Base-by-base conservation (phyloP, 2,329 filamentous ascomycete species). In the Clonostachys chloroleuca region DNA sequence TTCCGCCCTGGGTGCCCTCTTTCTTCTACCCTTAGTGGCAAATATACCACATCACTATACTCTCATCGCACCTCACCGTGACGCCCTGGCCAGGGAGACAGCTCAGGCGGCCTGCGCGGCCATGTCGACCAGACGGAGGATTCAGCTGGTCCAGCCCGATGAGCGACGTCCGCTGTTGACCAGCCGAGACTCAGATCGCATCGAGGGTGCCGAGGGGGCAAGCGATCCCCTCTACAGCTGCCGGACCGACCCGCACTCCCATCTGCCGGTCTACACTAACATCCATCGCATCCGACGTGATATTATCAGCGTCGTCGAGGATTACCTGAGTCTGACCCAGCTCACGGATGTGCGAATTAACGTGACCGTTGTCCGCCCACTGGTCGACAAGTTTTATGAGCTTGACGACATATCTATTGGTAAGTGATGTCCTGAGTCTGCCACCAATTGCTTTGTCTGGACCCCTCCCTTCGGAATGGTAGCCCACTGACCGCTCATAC, bases 321-420 rank as follows among this genome's bases (percentile, higher is more conserved):
- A 79, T 61, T 78, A 78, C 55, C 64, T 81, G 59, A 89, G 82
- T 48, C 71, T 87, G 47, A 86, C 91, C 55, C 89, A 94, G 70
- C 72, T 95, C 52, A 81, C 85, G 58, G 87, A 90, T 62, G 84
- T 90, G 47, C 80, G 88, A 49, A 90, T 94, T 74, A 94, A 94
- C 61, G 79, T 89, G 44, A 78, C 86, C 2, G 84, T 94, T 41
- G 84, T 94, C 17, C 80, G 89, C 49, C 89, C 89, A 1, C 69
- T 94, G 24, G 87, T 94, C n/a, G 87, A 94, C 61, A 86, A 89
- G 61, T 77, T 92, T 9, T 94, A 90, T 61, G 83, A 88, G 56
- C 76, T 84, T 49, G 78, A 89, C 49, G 89, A 94, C 68, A 84
- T 92, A 37, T 92, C 88, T 2, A 83, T 92, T 47, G 78, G 83